These are phyloP conservation scores for Filosporella fistucella DNA, from an alignment of 495 filamentous ascomycete genomes.

Conservation along the genomic window DNA sequence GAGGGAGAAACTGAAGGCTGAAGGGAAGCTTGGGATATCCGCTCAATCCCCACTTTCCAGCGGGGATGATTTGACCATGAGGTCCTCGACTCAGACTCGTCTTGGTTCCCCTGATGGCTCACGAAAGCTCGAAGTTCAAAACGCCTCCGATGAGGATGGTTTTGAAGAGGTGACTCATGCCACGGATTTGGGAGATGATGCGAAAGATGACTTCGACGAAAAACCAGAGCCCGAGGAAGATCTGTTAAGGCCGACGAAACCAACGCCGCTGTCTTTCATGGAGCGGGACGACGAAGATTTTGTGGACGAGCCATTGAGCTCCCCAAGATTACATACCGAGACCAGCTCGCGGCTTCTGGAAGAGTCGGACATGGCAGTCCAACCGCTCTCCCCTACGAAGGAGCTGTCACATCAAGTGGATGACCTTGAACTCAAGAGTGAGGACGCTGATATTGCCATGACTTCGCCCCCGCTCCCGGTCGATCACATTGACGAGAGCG, in stretches of 20 bases:
- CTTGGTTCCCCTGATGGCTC: conserved; percentile 34
- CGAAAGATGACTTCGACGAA: conserved; percentile 45
- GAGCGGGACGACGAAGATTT: conserved; percentile 62
- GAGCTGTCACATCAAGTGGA: conserved; percentile 21
- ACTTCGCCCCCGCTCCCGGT: conserved; percentile 16
- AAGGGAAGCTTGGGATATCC: conserved; percentile 48
- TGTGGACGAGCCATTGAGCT: conserved; percentile 65
- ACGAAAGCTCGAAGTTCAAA: conserved; percentile 65
- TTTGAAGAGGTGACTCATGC: conserved; percentile 86
- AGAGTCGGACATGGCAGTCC: conserved; percentile 40
- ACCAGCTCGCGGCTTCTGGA: conserved; percentile 31
- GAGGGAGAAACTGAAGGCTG: conserved; percentile 68
- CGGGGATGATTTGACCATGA: conserved; percentile 38
- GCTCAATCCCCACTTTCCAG: conserved; percentile 26
- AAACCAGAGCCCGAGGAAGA: conserved; percentile 25
- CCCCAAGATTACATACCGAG: conserved; percentile 45
- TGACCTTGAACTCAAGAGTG: conserved; percentile 12
- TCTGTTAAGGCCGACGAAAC: conserved; percentile 9
- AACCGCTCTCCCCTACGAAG: conserved; percentile 46
- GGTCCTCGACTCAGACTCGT: conserved; percentile 33
- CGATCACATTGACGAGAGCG: conserved; percentile 1
- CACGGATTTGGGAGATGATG: conserved; percentile 62
- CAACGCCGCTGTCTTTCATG: conserved; percentile 33
- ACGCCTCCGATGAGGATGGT: conserved; percentile 82
- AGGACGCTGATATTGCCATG: conserved; percentile 19